A percentile compares a stretch with the other conserved stretches of the same genome.
Conservation (phyloP, 257 asterid species). For the Solanum gracilifrons region DNA sequence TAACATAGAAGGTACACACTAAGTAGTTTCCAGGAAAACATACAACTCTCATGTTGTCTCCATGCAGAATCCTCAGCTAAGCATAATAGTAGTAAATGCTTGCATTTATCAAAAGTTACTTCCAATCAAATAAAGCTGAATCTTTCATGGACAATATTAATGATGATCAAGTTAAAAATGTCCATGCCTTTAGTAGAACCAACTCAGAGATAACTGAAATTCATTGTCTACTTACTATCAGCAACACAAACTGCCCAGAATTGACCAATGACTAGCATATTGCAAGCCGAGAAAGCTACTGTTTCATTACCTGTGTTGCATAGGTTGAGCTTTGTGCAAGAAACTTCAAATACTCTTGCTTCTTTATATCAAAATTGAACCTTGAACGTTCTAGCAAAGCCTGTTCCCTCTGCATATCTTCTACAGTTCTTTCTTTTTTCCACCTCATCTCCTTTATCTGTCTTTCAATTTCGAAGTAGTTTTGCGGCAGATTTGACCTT, state of each 20-base stretch:
- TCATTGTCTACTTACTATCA: background rate
- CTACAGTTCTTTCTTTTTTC: constrained; percentile 36
- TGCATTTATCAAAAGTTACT: background rate
- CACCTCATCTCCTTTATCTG: constrained; percentile 36
- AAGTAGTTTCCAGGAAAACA: background rate
- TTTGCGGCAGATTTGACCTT: constrained; percentile 19
- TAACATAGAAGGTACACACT: background rate
- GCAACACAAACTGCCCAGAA: background rate
- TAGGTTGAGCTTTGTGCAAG: constrained; percentile 26
- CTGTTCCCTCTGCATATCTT: constrained; percentile 49
- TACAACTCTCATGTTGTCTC: background rate
- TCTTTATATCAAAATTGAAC: constrained; percentile 34
- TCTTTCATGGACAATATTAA: background rate
- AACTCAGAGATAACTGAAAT: background rate
- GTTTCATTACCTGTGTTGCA: constrained; percentile 27
- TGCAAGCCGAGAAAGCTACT: background rate
- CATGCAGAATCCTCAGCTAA: background rate
- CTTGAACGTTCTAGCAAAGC: constrained; percentile 24
- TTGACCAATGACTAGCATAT: background rate
- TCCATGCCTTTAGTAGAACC: background rate
- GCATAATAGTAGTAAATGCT: background rate
- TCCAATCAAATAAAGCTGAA: background rate
- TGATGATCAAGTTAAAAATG: background rate
- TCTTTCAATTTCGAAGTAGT: constrained; percentile 30
- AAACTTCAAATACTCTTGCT: constrained; percentile 30